phyloP scores from a whole-genome alignment of 257 asterid genomes.

The Oldenlandia corymbosa region DNA sequence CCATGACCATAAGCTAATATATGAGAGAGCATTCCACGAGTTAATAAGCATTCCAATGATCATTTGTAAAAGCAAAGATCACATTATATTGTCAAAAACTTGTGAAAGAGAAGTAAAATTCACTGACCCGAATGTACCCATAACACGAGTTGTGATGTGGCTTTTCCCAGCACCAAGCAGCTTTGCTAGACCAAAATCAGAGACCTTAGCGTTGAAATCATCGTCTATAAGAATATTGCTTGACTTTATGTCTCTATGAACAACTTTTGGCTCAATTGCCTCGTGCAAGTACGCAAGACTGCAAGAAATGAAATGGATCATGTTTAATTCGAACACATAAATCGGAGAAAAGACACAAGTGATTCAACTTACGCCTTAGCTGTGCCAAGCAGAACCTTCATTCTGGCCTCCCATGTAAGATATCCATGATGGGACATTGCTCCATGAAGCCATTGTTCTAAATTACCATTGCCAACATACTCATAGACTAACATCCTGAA shows the following conservation, averaged over 20 bases:
- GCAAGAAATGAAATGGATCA: slow-evolving; percentile 22
- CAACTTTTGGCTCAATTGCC: slow-evolving; percentile 96
- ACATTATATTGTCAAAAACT: neutral
- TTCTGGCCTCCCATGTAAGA: slow-evolving; percentile 95
- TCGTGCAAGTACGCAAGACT: slow-evolving; percentile 94
- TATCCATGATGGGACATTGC: slow-evolving; percentile 88
- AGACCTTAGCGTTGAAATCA: slow-evolving; percentile 83
- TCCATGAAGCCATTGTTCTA: slow-evolving; percentile 98
- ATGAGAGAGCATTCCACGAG: neutral
- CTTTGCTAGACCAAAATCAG: slow-evolving; percentile 96
- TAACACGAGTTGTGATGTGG: slow-evolving; percentile 89
- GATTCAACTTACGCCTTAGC: slow-evolving; percentile 83
- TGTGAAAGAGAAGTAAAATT: slow-evolving; percentile 6
- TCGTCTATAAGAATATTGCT: slow-evolving; percentile 91
- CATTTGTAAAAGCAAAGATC: neutral
- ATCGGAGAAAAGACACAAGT: slow-evolving; percentile 4
- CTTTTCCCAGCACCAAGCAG: slow-evolving; percentile 91
- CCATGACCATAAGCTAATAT: neutral
- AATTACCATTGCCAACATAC: slow-evolving; percentile 80
- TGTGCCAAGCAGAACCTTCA: slow-evolving; percentile 90
- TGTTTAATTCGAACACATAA: slow-evolving; percentile 1
- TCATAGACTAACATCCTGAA: slow-evolving; percentile 80
- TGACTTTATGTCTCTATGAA: slow-evolving; percentile 86
- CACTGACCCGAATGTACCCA: slow-evolving; percentile 96
- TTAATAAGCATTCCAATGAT: slow-evolving; percentile 4